A percentile compares a stretch with the other conserved stretches of the same genome.
Conservation (phyloP, 2,329 filamentous ascomycete species). For the Teratosphaeria gauchensis region DNA sequence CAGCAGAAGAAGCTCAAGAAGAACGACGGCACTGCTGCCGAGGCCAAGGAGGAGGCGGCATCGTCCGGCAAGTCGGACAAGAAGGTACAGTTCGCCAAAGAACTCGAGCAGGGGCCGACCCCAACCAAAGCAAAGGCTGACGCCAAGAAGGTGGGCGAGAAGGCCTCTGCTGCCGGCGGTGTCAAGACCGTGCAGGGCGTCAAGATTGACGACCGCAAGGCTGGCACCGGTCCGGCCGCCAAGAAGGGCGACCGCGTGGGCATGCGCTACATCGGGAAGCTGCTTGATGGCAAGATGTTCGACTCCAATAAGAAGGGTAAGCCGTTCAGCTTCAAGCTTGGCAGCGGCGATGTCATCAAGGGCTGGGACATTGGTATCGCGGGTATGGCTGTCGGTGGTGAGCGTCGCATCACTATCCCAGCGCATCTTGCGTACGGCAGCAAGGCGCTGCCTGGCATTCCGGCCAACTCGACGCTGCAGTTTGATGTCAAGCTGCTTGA, state of each 20-base stretch:
- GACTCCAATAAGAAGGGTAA: slow-evolving; percentile 98
- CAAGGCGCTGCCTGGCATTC: slow-evolving; percentile 69
- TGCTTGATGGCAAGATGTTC: slow-evolving; percentile 84
- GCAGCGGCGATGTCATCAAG: slow-evolving; percentile 93
- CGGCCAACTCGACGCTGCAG: slow-evolving; percentile 77
- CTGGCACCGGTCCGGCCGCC: slow-evolving; percentile 70
- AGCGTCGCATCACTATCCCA: slow-evolving; percentile 86
- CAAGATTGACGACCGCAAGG: slow-evolving; percentile 89
- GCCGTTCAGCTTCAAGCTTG: slow-evolving; percentile 92
- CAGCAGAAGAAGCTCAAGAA: slow-evolving; percentile 98
- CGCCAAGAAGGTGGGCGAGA: slow-evolving; percentile 23
- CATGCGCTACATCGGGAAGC: slow-evolving; percentile 98
- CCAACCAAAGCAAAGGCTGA: slow-evolving; percentile 47
- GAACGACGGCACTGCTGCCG: slow-evolving; percentile 83
- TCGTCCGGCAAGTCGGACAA: slow-evolving; percentile 58
- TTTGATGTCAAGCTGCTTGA: slow-evolving; percentile 62
- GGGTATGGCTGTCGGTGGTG: slow-evolving; percentile 88
- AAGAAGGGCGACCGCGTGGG: slow-evolving; percentile 87
- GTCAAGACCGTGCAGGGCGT: slow-evolving; percentile 80
- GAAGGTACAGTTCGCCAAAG: slow-evolving; percentile 98
- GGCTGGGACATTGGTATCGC: slow-evolving; percentile 93
- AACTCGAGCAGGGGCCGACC: slow-evolving; percentile 93
- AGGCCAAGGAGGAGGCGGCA: slow-evolving; percentile 41
- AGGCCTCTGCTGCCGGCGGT: slow-evolving; percentile 46
- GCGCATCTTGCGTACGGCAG: slow-evolving; percentile 82